Base-by-base conservation (phyloP, 495 filamentous ascomycete genomes). In the Penicillium canariense region DNA sequence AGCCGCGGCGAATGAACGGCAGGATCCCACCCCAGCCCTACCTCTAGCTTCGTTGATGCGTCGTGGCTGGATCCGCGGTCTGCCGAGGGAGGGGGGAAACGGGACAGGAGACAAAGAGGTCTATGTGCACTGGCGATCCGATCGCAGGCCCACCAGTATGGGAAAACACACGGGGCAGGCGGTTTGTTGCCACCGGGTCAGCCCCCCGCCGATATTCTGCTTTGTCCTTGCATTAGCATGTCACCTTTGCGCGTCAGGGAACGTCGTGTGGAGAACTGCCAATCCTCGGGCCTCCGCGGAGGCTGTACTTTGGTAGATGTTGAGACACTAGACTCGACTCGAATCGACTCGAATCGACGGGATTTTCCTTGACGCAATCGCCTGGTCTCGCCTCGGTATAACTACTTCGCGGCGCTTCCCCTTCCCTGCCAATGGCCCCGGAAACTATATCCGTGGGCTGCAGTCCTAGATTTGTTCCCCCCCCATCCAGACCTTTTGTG, bases 211-310 rank as follows among this genome's bases (percentile, higher is more conserved):
- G 56, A 54, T 60, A 54, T 54, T 56, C 27, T 35, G 54, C 62
- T 61, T 59, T 48, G 48, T 61, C 65, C 65, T 68, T 68, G 65
- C 65, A 63, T 63, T 28, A 55, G 49, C 18, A 45, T 9, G 31
- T 22, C 40, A 32, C 32, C 32, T 42, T 48, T 40, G 48, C 30
- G 39, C 27, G 25, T 49, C 55, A 44, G 31, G 51, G 25, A 50
- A 52, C 47, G 39, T 58, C 51, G 32, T 49, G 51, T 50, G 56
- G 55, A 52, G 59, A 39, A 27, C 35, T 52, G 27, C 47, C 42
- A 59, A 45, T 30, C 9, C 26, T 49, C 30, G 23, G 45, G 42
- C 35, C 45, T 53, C 32, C 42, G 17, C 27, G 26, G 5, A 30
- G 26, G 27, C 15, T 14, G 36, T 51, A 50, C 48, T 50, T 50